Percentiles rank a stretch among this genome's conserved stretches.
Conservation (phyloP, 2,329 filamentous ascomycete species). For the Curvularia sp. region DNA sequence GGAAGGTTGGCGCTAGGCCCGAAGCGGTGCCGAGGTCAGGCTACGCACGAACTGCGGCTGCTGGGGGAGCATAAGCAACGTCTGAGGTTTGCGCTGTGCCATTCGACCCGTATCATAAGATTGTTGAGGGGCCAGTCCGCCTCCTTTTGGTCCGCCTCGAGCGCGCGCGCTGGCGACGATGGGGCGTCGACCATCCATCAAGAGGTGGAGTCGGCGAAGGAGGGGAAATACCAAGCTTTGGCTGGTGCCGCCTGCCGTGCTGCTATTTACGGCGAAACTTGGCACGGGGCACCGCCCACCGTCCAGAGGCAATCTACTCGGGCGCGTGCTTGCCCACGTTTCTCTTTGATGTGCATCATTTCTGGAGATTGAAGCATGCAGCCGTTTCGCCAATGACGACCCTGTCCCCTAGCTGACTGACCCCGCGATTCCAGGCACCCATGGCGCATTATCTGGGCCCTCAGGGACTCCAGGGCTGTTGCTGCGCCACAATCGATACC, state of each 20-base stretch:
- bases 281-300: neutral
- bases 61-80: neutral
- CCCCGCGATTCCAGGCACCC: neutral
- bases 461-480: neutral
- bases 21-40: neutral
- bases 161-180: neutral
- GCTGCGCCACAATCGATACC: neutral
- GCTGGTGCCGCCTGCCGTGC: constrained; percentile 1
- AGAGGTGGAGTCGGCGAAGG: neutral
- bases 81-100: neutral
- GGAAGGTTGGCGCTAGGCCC: constrained; percentile 1
- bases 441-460: neutral
- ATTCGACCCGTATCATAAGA: neutral
- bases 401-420: too few species aligned
- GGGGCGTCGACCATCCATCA: neutral
- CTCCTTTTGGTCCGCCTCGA: neutral
- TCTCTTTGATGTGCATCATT: neutral
- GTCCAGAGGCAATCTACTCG: too few species aligned
- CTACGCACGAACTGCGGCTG: neutral
- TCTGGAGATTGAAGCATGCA: neutral
- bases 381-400: neutral
- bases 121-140: neutral
- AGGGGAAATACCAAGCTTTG: constrained; percentile 2
- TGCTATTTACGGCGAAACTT: neutral
- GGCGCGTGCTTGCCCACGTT: neutral